Conservation (phyloP, 2,329 filamentous ascomycete species). For the Xylariales sp. region DNA sequence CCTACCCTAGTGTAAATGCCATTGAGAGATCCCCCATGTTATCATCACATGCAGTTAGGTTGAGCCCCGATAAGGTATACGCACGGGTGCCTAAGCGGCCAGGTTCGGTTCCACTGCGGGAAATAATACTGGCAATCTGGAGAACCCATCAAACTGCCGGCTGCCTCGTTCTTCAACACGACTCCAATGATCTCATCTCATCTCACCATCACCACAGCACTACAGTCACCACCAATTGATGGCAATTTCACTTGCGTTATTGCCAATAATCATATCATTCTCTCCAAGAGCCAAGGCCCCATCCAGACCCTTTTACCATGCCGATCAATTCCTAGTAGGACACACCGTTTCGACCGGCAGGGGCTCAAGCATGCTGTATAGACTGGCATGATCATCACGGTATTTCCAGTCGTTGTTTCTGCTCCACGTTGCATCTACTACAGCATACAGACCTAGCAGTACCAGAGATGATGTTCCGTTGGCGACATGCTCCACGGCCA, state of each 20-base stretch:
- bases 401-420: slow-evolving; percentile 23
- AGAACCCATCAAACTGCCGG: slow-evolving; percentile 23
- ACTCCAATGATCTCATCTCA: slow-evolving; percentile 33
- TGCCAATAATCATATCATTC: slow-evolving; percentile 31
- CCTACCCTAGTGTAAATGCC: slow-evolving; percentile 14
- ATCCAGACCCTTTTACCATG: slow-evolving; percentile 18
- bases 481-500: slow-evolving; percentile 31
- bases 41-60: slow-evolving; percentile 20
- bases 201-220: slow-evolving; percentile 19
- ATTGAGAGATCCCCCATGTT: slow-evolving; percentile 14
- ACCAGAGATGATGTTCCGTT: slow-evolving; percentile 19
- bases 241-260: slow-evolving; percentile 32
- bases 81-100: slow-evolving; percentile 23
- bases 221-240: slow-evolving; percentile 23
- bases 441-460: slow-evolving; percentile 17
- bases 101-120: slow-evolving; percentile 7
- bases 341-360: slow-evolving; percentile 34
- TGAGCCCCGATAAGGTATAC: slow-evolving; percentile 21
- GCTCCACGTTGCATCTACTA: slow-evolving; percentile 31
- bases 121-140: slow-evolving; percentile 11
- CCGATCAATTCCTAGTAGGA: slow-evolving; percentile 23
- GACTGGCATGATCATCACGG: slow-evolving; percentile 26
- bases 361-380: slow-evolving; percentile 26
- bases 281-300: slow-evolving; percentile 35
- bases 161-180: slow-evolving; percentile 17